Conservation (phyloP, 208 protist species). For the Crithidia thermophila region DNA sequence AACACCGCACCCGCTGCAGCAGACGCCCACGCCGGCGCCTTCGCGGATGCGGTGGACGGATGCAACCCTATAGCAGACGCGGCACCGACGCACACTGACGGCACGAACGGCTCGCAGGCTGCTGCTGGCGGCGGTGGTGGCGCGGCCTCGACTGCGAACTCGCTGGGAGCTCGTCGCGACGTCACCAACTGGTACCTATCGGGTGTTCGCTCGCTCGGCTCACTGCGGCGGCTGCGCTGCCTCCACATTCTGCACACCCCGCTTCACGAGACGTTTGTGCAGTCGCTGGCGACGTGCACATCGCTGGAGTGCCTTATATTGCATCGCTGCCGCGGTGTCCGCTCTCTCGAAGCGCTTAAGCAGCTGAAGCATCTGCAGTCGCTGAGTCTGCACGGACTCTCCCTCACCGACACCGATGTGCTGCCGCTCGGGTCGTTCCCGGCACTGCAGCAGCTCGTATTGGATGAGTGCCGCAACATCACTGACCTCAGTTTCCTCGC, state of each 20-base stretch:
- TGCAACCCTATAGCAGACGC: not conserved
- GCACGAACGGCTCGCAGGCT: not conserved
- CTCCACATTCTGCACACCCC: slow-evolving; percentile 63
- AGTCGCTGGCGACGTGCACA: slow-evolving; percentile 44
- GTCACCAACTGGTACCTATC: slow-evolving; percentile 68
- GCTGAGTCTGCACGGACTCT: slow-evolving; percentile 49
- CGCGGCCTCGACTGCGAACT: not conserved
- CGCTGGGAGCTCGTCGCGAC: not conserved
- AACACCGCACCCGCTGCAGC: not conserved
- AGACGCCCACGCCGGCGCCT: not conserved
- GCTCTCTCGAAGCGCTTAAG: slow-evolving; percentile 55
- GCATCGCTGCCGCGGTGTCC: slow-evolving; percentile 57
- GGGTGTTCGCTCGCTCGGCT: slow-evolving; percentile 56
- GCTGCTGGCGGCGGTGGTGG: not conserved
- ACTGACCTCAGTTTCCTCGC: slow-evolving; percentile 55
- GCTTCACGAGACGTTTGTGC: slow-evolving; percentile 54
- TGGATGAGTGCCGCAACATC: slow-evolving; percentile 79
- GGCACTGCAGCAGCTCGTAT: slow-evolving; percentile 46
- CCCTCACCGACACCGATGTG: slow-evolving; percentile 63
- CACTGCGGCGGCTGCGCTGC: slow-evolving; percentile 59
- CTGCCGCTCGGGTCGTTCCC: slow-evolving; percentile 40
- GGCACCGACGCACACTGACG: not conserved
- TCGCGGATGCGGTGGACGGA: slow-evolving; percentile 1
- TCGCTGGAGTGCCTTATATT: slow-evolving; percentile 68
- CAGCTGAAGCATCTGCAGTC: slow-evolving; percentile 43